Conservation (phyloP, 2,329 filamentous ascomycete genomes). For the Zalaria sp. region DNA sequence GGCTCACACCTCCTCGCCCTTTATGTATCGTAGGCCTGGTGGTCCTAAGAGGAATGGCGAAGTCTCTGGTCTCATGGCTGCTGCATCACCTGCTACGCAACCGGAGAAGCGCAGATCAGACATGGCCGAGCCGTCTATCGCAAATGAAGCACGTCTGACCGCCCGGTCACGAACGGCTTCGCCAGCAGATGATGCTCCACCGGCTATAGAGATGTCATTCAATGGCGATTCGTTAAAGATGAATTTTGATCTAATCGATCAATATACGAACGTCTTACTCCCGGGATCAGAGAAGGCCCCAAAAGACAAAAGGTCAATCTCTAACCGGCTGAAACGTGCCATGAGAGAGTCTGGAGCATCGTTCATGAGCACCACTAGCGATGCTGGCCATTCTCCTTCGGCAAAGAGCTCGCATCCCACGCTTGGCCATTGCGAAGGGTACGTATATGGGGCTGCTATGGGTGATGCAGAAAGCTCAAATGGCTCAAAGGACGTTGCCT, state of each 20-base stretch:
- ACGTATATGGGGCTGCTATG: not conserved
- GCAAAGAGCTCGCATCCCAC: slow-evolving; percentile 7
- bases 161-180: too few relatives aligned
- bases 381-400: slow-evolving; percentile 9
- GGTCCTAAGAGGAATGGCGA: not conserved
- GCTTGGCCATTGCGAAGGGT: slow-evolving; percentile 2
- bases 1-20: slow-evolving; percentile 10
- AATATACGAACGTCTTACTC: slow-evolving; percentile 7
- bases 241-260: slow-evolving; percentile 9
- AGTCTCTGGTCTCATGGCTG: not conserved
- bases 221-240: slow-evolving; percentile 8
- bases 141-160: not conserved
- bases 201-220: slow-evolving; percentile 12
- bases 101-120: slow-evolving; percentile 8
- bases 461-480: not conserved
- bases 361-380: slow-evolving; percentile 10
- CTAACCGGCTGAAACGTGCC: not conserved
- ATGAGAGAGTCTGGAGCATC: slow-evolving; percentile 3
- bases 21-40: slow-evolving; percentile 10
- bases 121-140: slow-evolving; percentile 1
- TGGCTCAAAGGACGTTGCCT: not conserved
- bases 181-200: not conserved
- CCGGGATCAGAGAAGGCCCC: slow-evolving; percentile 4
- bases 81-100: not conserved
- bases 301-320: slow-evolving; percentile 6